A percentile compares a stretch with the other conserved stretches of the same genome.
Conservation (phyloP, 257 asterid species). For the Plantago ovata region DNA sequence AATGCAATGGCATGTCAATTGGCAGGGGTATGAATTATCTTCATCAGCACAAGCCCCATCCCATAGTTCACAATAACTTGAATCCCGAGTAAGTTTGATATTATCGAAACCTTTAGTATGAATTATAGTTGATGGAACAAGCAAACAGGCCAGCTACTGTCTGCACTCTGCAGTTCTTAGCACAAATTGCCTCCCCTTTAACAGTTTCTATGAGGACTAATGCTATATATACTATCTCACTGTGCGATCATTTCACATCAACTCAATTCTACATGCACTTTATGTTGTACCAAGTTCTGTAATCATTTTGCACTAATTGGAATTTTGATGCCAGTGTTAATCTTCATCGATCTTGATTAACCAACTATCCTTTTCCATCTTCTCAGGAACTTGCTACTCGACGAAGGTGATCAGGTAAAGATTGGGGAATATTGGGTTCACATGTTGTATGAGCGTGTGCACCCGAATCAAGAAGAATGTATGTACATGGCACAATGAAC, state of each 20-base stretch:
- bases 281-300: too few relatives aligned
- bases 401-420: conserved; percentile 59
- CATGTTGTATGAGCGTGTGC: conserved; percentile 50
- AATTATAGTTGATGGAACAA: too few relatives aligned
- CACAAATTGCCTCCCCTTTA: too few relatives aligned
- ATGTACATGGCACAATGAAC: too few relatives aligned
- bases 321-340: conserved; percentile 2
- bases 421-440: conserved; percentile 63
- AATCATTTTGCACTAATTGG: too few relatives aligned
- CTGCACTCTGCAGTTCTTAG: too few relatives aligned
- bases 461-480: conserved; percentile 42
- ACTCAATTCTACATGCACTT: too few relatives aligned
- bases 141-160: too few relatives aligned
- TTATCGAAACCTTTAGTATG: not conserved
- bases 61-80: conserved; percentile 60
- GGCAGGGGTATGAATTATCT: conserved; percentile 68
- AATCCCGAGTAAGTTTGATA: conserved; percentile 33
- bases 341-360: too few relatives aligned
- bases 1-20: conserved; percentile 14
- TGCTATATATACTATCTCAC: too few relatives aligned
- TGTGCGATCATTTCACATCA: too few relatives aligned
- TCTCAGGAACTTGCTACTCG: conserved; percentile 55
- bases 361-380: not conserved
- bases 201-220: too few relatives aligned
- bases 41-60: conserved; percentile 59